Base-by-base conservation (phyloP, 371 early-diverging fungal species). In the Mucor piriformis region DNA sequence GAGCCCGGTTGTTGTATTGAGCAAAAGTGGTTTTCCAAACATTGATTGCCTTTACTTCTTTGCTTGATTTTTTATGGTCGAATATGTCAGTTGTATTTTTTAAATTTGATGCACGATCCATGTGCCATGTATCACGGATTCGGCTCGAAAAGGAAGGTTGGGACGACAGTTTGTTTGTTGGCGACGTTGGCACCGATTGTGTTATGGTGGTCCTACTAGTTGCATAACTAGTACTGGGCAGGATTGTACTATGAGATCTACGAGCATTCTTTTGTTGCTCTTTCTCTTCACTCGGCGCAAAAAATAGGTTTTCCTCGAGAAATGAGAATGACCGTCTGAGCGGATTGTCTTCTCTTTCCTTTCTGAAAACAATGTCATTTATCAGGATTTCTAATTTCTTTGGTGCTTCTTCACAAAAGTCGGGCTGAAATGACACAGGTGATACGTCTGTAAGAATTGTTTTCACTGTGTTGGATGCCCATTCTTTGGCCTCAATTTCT, bases 401-500 rank as follows among this genome's bases (percentile, higher is more conserved):
- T 3, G 42, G 42, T 42, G n/a, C n/a, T n/a, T 42, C 18, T 4
- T 42, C 42, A 18, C 58, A 23, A 42, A 54, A 40, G 13, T 50
- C 56, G 12, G 70, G 53, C 51, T 69, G 65, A 46, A 75, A 70
- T 23, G 63, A 60, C 16, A 75, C 72, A 10, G 72, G 69, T 15
- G 42, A 42, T 2, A 70, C 34, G 8, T 73, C 69, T 38, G 66
- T 60, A 13, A 76, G 33, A 16, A 76, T 61, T 21, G 48, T 44
- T 18, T 68, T 59, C 10, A 76, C 50, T 7, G 69, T 70, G 33
- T 63, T 65, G 15, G 60, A 61, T 18, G 73, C 76, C 76, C 76
- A 76, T 54, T 61, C 57, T 44, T 67, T 67, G 13, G 67, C 76
- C 55, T 76, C 73, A 40, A 73, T 63, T 46, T 64, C 58, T 53